Evolutionary conservation across 2,329 filamentous ascomycete species (phyloP).

Genomic region (Emericellopsis cladophorae): DNA sequence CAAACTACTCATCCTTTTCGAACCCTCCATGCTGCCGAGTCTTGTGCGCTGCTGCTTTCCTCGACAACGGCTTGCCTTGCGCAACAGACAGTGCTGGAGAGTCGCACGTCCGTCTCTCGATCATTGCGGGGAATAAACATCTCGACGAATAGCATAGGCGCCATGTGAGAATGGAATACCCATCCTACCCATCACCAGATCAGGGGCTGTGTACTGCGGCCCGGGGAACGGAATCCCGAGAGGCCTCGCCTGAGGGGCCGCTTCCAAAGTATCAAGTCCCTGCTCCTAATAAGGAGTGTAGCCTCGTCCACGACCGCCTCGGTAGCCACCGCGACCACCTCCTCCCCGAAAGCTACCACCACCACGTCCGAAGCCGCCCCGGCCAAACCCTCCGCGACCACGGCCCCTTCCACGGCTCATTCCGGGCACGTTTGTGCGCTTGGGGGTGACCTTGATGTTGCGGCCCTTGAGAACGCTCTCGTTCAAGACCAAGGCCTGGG

Average conservation of each 20-base stretch:
- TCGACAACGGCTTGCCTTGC: too few species aligned
- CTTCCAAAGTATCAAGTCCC: conserved; percentile 10
- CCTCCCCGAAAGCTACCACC: conserved; percentile 24
- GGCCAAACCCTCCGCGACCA: conserved; percentile 37
- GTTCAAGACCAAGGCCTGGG: conserved; percentile 86
- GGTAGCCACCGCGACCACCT: conserved; percentile 55
- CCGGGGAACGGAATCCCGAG: too few species aligned
- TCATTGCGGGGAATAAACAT: too few species aligned
- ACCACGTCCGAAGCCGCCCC: conserved; percentile 33
- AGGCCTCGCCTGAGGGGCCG: background rate
- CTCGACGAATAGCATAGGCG: too few species aligned
- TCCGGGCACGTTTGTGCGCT: conserved; percentile 91
- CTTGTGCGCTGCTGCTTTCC: too few species aligned
- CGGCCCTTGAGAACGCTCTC: conserved; percentile 92
- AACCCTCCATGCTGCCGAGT: too few species aligned
- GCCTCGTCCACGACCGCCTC: conserved; percentile 52
- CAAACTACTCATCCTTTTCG: too few species aligned
- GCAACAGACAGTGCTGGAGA: too few species aligned
- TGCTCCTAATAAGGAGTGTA: conserved; percentile 50
- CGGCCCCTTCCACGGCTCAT: conserved; percentile 72
- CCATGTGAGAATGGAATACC: too few species aligned
- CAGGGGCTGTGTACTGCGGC: too few species aligned
- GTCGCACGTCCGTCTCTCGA: too few species aligned
- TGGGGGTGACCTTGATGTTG: conserved; percentile 88
- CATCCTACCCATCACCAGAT: too few species aligned